phyloP scores from a whole-genome alignment of 306 rosid genomes.

The Cicer bijugum region DNA sequence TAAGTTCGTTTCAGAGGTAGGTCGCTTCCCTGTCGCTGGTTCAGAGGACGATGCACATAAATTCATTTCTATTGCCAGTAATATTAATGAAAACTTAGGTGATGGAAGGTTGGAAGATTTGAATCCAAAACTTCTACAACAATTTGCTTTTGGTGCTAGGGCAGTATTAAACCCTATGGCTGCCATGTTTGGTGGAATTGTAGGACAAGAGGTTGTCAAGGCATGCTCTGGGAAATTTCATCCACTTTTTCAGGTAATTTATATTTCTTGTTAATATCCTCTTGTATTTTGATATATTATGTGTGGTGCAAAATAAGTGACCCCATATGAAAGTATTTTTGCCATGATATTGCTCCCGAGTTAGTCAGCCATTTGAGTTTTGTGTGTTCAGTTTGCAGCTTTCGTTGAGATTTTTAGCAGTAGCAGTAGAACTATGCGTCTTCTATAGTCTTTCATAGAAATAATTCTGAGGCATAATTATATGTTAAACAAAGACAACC shows the following conservation, averaged over 20 bases:
- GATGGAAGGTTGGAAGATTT: conserved; percentile 72
- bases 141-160: conserved; percentile 86
- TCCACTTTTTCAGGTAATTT: conserved; percentile 83
- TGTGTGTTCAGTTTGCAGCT: conserved; percentile 21
- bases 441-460: neutral
- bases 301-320: neutral
- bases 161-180: conserved; percentile 96
- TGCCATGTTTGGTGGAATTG: conserved; percentile 94
- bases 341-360: neutral
- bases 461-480: neutral
- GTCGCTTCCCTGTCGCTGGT: conserved; percentile 82
- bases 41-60: conserved; percentile 84
- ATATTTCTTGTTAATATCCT: conserved; percentile 14
- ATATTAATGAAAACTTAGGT: conserved; percentile 62
- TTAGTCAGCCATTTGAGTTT: conserved; percentile 21
- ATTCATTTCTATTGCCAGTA: conserved; percentile 63
- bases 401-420: neutral
- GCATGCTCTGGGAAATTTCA: conserved; percentile 97
- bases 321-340: conserved; percentile 16
- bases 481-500: conserved; percentile 9
- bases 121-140: conserved; percentile 69
- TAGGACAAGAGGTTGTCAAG: conserved; percentile 91
- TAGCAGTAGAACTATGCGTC: neutral
- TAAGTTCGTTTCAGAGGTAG: conserved; percentile 62
- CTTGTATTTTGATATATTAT: neutral